Base-by-base conservation (phyloP, 169 alveolate genomes). In the Fabrea salina region DNA sequence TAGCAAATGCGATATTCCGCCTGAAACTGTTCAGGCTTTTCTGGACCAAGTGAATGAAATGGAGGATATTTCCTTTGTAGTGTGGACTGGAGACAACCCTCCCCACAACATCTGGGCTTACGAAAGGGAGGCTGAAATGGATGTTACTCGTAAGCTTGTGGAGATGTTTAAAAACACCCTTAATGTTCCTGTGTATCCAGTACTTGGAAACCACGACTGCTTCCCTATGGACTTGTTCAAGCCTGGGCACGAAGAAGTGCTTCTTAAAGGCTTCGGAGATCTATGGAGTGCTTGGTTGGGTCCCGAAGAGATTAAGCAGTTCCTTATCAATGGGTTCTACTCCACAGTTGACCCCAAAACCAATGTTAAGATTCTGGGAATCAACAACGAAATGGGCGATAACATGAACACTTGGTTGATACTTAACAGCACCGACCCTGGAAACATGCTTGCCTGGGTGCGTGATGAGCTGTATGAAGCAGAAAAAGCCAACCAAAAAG, bases 21-120 rank as follows among this genome's bases (percentile, higher is more conserved):
- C 44, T 4, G 43, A 58, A 35, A 58, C 71, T 5, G 37, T 16
- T 25, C 19, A 25, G 0, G 57, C 53, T 39, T 47, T 64, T 53
- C 76, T 82, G 35, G 58, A 53, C 37, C 50, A 58, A 35, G 32
- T 58, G 19, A 27, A 58, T 7, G 33, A 7, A 4, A 27, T 58
- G 22, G 72, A 75, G 27, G 91, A 89, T 54, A 30, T 58, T 39
- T 83, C 75, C 75, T 84, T 84, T 57, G 75, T 84, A 35, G 72
- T 84, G 39, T 84, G 83, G 84, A 79, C 86, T 19, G 89, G 89
- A 4, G 89, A 84, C 71, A 79, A 84, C 75, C 76, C 80, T 0
- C 82, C 86, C 0, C 89, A 84, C 75, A 57, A 66, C 5, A 57
- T 39, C 2, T 37, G 75, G 71, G 71, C 71, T 58, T 58, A 58